Base-by-base conservation (phyloP, 768 basidiomycete genomes). In the Leccinum broughii region DNA sequence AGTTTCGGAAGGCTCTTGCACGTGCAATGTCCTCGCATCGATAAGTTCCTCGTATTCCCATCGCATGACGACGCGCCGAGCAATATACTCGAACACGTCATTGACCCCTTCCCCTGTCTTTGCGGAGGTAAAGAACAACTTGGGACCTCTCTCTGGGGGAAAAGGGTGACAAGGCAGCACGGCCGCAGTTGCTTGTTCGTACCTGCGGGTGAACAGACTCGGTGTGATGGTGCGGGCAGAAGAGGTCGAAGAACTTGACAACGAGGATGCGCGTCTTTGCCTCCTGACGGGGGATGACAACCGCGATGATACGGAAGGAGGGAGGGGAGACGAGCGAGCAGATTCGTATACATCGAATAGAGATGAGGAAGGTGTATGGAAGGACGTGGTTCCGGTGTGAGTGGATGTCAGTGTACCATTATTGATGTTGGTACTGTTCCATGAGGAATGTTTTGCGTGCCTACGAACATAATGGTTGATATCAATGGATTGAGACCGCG, bases 361-460 rank as follows among this genome's bases (percentile, higher is more conserved):
- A n/a, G 89, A 91, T 0, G 91, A 92, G 0, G 87, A 84, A 7
- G 92, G 90, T 0, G 92, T 93, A 71, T 91, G 88, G 72, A 88
- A 93, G 46, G 85, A 78, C 1, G 87, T 85, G 3, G 84, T 68
- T 2, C 80, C 80, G 0, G 87, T 86, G 54, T 80, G 81, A 6
- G 82, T 80, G 22, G 85, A 86, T 39, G 82, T 78, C 62, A 86
- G 72, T 2, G 87, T 88, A 34, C 83, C 81, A 20, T 77, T 69
- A 59, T 75, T 73, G 58, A 73, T 64, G 55, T 72, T 67, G 10
- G 81, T 77, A 59, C 79, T 76, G 32, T 78, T 77, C 56, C 77
- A 79, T 7, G 85, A 84, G 57, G 77, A 77, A 4, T 79, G 78
- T 59, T 79, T 77, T 34, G 75, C 75, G 35, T 73, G 72, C 49